A percentile compares a stretch with the other conserved stretches of the same genome.
Evolutionary conservation across 345 rosid species (phyloP).

Genomic region (Kandelia obovata): DNA sequence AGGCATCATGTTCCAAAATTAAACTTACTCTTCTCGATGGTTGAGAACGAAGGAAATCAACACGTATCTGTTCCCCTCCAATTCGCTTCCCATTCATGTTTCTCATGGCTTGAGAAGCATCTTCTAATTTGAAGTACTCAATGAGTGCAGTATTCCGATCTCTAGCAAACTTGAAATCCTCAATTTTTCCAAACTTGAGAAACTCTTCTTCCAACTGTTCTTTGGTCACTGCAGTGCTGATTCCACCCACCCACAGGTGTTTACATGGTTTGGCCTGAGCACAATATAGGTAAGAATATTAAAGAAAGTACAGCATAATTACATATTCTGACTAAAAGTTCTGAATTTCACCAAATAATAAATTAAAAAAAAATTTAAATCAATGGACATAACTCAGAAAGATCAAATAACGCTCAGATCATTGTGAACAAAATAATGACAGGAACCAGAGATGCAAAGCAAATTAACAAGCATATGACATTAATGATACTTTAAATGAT

Average conservation of each 20-base stretch:
- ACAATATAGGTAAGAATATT: background rate
- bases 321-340: background rate
- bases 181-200: constrained; percentile 68
- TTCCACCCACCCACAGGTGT: constrained; percentile 89
- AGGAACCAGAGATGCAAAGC: no score
- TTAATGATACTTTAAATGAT: no score
- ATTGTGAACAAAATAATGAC: no score
- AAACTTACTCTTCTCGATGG: constrained; percentile 68
- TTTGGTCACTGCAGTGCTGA: constrained; percentile 55
- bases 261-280: constrained; percentile 80
- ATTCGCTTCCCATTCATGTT: constrained; percentile 72
- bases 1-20: background rate
- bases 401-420: no score
- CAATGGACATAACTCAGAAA: no score
- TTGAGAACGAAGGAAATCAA: constrained; percentile 81
- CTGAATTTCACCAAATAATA: background rate
- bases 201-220: constrained; percentile 73
- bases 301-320: background rate
- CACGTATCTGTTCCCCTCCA: constrained; percentile 81
- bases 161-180: constrained; percentile 68
- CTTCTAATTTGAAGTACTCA: constrained; percentile 62
- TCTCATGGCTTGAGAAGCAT: constrained; percentile 72
- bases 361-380: no score
- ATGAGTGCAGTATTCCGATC: constrained; percentile 75
- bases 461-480: no score